These are phyloP conservation scores for Paradendryphiella salina DNA, from an alignment of 2,329 filamentous ascomycete species.

Conservation along the genomic window DNA sequence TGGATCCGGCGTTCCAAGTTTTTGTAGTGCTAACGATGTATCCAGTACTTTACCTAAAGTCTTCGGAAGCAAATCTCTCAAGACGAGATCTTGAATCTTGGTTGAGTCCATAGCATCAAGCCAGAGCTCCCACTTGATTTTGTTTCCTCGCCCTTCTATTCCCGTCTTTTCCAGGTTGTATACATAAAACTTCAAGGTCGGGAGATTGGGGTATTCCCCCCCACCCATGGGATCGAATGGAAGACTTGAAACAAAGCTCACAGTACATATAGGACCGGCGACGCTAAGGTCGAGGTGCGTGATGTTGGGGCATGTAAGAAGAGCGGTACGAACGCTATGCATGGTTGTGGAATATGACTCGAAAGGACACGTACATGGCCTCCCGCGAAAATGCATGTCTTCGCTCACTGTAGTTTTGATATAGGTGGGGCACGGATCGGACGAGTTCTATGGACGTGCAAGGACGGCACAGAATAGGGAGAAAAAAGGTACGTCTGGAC, in stretches of 20 bases:
- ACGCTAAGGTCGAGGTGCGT: constrained; percentile 16
- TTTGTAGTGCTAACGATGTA: constrained; percentile 1
- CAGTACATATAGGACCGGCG: constrained; percentile 1
- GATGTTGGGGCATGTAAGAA: constrained; percentile 19
- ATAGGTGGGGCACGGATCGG: constrained; percentile 7
- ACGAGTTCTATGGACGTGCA: constrained; percentile 4
- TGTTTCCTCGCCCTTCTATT: constrained; percentile 1
- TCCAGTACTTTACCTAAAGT: background rate
- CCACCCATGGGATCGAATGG: constrained; percentile 15
- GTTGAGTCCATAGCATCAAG: constrained; percentile 20
- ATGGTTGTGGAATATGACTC: constrained; percentile 6
- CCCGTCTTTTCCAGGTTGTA: too few species aligned
- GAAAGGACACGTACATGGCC: background rate
- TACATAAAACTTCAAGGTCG: too few species aligned
- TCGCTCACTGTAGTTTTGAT: constrained; percentile 3
- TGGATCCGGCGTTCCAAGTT: constrained; percentile 7
- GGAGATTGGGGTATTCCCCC: constrained; percentile 10
- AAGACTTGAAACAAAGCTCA: background rate
- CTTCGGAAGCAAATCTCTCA: background rate
- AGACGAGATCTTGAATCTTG: constrained; percentile 7
- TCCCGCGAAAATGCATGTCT: background rate
- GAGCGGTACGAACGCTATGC: constrained; percentile 8
- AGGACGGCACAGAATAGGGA: background rate
- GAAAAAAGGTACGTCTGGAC: background rate
- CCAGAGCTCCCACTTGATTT: constrained; percentile 18